Evolutionary conservation across 176 grass and related monocot genomes (phyloP), one percentile per base, ranked within the genome.

Genomic region (Eragrostis nindensis): DNA sequence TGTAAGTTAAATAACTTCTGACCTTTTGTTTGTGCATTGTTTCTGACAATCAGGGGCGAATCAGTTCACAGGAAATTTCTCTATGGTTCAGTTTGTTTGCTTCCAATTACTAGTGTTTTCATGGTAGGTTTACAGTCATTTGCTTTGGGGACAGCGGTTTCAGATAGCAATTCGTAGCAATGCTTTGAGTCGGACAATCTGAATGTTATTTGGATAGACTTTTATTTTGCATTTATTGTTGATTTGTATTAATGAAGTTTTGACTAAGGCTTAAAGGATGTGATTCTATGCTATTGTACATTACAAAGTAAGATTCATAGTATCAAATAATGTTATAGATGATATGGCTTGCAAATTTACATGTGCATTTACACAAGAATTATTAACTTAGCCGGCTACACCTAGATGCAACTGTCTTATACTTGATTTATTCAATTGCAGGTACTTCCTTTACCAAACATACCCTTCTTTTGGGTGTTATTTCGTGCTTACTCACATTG

Each of bases 401-500:
- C 49, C 63, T 18, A 63, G 59, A 66, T 56, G 30, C 26, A 21
- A 62, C 41, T 81, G 25, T 83, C 38, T 70, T 66, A 69, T 39
- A 21, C 47, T 54, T 71, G 15, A 36, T 82, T 74, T 64, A 52
- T 78, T 83, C 46, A 53, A 70, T 59, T 92, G 30, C 64, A 98
- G 96, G 73, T 98, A 79, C 80, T 98, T 21, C 96, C 96, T 45
- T 95, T 98, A 80, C 96, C 96, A 76, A 98, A 98, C 73, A 89
- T 93, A 84, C 88, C 90, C 30, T 98, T 98, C 75, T 98, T 98
- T 70, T 93, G 96, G 96, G 62, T 91, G 30, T 75, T 95, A 45
- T 95, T 98, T 71, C 96, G 88, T 83, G 83, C 96, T 61, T 98
- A 98, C 91, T 98, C 96, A 52, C 92, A 98, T 83, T 95, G 86